Base-by-base conservation (phyloP, 2,329 filamentous ascomycete genomes). In the Phaeosphaeriaceae sp. region DNA sequence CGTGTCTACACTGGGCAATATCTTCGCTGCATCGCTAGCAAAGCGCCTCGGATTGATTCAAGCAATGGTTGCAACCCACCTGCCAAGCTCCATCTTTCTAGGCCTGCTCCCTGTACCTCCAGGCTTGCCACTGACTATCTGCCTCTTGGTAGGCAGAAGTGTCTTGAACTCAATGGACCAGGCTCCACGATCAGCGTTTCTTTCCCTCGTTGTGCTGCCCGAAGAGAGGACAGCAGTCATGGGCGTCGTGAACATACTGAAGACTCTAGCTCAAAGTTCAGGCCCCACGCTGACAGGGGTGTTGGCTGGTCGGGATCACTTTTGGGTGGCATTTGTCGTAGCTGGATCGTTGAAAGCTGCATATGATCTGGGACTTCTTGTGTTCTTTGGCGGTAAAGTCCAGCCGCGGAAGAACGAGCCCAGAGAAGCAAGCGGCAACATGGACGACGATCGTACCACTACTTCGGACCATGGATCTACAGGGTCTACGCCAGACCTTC, bases 11-110 rank as follows among this genome's bases (percentile, higher is more conserved):
- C 54, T 72, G 17, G 70, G 72, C 24, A 75, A 69, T 44, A 48
- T 76, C 11, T 73, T 75, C 33, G 70, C 72, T 9, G 66, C 72
- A 24, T 72, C 71, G 1, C 85, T 92, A 36, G 84, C 91, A 46
- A 88, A 88, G 63, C 86, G 89, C 57, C 80, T 87, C 48, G 83
- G 85, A 17, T 79, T 83, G 42, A 80, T 87, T 33, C 81, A 81
- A 60, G 74, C 73, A 17, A 79, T 79, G 77, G 74, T 78, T 3
- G 59, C 62, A 41, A 78, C 76, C 0, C 76, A 78, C 62, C 61
- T 78, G 1, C 76, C 76, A 10, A 68, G 65, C 41, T 74, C 74
- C 0, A 54, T 78, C 17, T 77, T 77, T 51, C 70, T 78, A 1
- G 71, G 61, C 1, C 56, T 76, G 15, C 62, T 78, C 6, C 72